Conservation (phyloP, 306 rosid genomes). For the Aeschynomene evenia region DNA sequence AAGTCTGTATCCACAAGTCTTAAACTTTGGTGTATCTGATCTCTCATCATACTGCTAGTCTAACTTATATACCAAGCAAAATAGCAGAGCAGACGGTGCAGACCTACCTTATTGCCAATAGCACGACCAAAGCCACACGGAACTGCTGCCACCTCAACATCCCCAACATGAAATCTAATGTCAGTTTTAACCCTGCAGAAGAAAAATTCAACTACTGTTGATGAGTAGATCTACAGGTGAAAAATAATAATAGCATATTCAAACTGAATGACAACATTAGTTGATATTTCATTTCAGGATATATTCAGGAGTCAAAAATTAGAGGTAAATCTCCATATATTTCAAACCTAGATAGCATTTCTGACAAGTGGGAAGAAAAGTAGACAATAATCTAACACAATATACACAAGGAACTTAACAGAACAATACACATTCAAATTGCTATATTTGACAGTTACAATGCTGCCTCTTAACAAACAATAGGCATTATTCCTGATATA, state of each 20-base stretch:
- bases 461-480: slow-evolving; percentile 10
- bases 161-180: slow-evolving; percentile 78
- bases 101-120: slow-evolving; percentile 89
- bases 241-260: slow-evolving; percentile 15
- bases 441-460: slow-evolving; percentile 7
- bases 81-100: slow-evolving; percentile 16
- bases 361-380: slow-evolving; percentile 25
- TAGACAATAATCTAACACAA: slow-evolving; percentile 25
- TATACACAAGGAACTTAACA: slow-evolving; percentile 24
- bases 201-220: slow-evolving; percentile 33
- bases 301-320: slow-evolving; percentile 18
- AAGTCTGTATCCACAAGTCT: too few relatives aligned
- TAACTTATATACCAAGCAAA: slow-evolving; percentile 21
- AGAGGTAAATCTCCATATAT: slow-evolving; percentile 16
- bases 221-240: slow-evolving; percentile 23
- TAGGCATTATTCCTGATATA: slow-evolving; percentile 30
- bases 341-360: slow-evolving; percentile 24
- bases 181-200: slow-evolving; percentile 70
- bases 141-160: slow-evolving; percentile 97
- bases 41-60: background rate
- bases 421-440: slow-evolving; percentile 14
- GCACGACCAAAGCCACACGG: slow-evolving; percentile 99
- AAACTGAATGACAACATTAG: slow-evolving; percentile 17
- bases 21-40: background rate
- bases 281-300: slow-evolving; percentile 24